Percentiles rank a stretch among this genome's conserved stretches.
phyloP scores from a whole-genome alignment of 2,329 filamentous ascomycete genomes.

The Parastagonospora avenae region DNA sequence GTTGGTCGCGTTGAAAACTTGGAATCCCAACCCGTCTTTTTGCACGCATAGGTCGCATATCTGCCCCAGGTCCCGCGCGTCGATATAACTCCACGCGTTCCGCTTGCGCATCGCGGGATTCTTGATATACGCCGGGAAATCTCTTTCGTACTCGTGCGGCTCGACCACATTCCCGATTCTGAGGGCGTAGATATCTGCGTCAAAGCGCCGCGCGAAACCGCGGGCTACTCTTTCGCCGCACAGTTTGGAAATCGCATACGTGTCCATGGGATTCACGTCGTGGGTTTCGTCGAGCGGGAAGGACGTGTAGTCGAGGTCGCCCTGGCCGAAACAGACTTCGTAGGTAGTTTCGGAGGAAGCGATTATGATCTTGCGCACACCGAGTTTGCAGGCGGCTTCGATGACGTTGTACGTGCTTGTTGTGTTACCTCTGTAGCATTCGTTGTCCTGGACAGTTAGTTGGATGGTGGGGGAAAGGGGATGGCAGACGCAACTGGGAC shows the following conservation, averaged over 20 bases:
- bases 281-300: constrained; percentile 66
- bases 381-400: constrained; percentile 66
- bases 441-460: constrained; percentile 52
- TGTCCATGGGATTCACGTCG: constrained; percentile 66
- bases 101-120: constrained; percentile 58
- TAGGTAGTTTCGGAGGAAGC: constrained; percentile 66
- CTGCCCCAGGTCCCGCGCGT: constrained; percentile 65
- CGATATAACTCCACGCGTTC: constrained; percentile 68
- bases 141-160: constrained; percentile 62
- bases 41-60: constrained; percentile 62
- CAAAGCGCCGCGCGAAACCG: constrained; percentile 61
- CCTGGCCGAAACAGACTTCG: constrained; percentile 66
- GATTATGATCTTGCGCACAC: constrained; percentile 66
- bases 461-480: constrained; percentile 62
- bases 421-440: constrained; percentile 63
- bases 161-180: constrained; percentile 67
- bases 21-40: constrained; percentile 63
- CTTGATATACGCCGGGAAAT: constrained; percentile 59
- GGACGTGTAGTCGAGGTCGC: constrained; percentile 60
- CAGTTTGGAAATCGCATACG: constrained; percentile 66
- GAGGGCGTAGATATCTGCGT: constrained; percentile 64
- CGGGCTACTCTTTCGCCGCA: constrained; percentile 63
- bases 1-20: constrained; percentile 69
- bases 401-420: constrained; percentile 66
- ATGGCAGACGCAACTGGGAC: constrained; percentile 48